Evolutionary conservation across 495 filamentous ascomycete genomes (phyloP).

Genomic region (Hypoxylon subgilvum): DNA sequence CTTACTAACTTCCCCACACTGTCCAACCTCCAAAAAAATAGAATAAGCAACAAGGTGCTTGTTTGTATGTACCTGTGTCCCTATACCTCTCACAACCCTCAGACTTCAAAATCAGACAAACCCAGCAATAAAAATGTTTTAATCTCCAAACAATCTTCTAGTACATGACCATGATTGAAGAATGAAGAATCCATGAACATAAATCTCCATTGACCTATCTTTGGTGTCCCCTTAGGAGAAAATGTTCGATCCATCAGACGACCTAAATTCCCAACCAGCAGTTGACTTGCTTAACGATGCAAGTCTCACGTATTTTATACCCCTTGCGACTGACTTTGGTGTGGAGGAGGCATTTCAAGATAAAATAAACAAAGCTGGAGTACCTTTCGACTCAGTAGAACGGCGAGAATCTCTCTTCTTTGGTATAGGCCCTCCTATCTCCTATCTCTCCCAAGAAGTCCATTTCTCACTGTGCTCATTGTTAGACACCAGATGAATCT

Average conservation of each 20-base stretch:
- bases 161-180: conserved; percentile 8
- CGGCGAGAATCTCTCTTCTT: conserved; percentile 64
- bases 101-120: no score
- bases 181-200: neutral
- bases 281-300: conserved; percentile 73
- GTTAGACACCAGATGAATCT: conserved; percentile 74
- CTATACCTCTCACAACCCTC: no score
- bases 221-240: conserved; percentile 11
- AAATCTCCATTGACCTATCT: neutral
- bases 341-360: conserved; percentile 63
- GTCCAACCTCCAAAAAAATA: no score
- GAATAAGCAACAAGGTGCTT: no score
- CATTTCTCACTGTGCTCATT: conserved; percentile 66
- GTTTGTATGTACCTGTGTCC: no score
- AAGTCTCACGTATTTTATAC: conserved; percentile 78
- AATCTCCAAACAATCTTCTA: no score
- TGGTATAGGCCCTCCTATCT: conserved; percentile 68
- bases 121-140: no score
- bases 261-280: conserved; percentile 32
- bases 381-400: conserved; percentile 54
- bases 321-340: conserved; percentile 68
- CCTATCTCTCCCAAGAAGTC: conserved; percentile 32
- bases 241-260: conserved; percentile 34
- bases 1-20: no score
- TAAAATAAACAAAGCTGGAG: conserved; percentile 28